A percentile compares a stretch with the other conserved stretches of the same genome.
Evolutionary conservation across 352 stramenopile genomes (phyloP).

Genomic region (Globisporangium mamillatum): DNA sequence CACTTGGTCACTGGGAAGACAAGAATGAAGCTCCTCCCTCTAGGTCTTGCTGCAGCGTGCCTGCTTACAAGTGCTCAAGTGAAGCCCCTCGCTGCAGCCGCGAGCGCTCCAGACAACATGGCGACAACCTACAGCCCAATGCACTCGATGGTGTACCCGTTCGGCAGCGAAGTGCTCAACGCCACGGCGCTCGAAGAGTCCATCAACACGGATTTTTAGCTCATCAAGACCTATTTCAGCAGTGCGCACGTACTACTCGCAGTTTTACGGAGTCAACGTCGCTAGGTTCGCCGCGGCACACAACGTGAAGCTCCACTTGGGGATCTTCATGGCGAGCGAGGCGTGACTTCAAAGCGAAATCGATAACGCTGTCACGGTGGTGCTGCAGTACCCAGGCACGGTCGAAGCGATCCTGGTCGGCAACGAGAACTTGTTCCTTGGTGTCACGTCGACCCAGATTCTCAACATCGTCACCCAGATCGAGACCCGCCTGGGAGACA

Average conservation of each 20-base stretch:
- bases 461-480: background rate
- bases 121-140: slow-evolving; percentile 17
- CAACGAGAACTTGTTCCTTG: slow-evolving; percentile 30
- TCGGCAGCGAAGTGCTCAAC: slow-evolving; percentile 9
- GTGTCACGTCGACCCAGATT: slow-evolving; percentile 17
- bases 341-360: slow-evolving; percentile 25
- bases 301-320: slow-evolving; percentile 29
- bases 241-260: slow-evolving; percentile 36
- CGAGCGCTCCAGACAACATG: background rate
- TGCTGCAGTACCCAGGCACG: slow-evolving; percentile 23
- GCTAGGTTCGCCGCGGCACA: slow-evolving; percentile 23
- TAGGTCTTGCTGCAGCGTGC: background rate
- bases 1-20: too few relatives aligned
- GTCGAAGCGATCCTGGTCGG: slow-evolving; percentile 32
- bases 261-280: slow-evolving; percentile 27
- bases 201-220: slow-evolving; percentile 29
- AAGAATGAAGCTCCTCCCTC: background rate
- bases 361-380: slow-evolving; percentile 19
- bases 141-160: slow-evolving; percentile 16
- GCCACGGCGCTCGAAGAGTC: slow-evolving; percentile 6
- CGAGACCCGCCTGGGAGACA: too few relatives aligned
- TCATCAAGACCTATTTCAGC: slow-evolving; percentile 24
- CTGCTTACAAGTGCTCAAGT: background rate
- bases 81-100: too few relatives aligned
- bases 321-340: slow-evolving; percentile 29